Base-by-base conservation (phyloP, 75 land plant species). In the Picea glauca region DNA sequence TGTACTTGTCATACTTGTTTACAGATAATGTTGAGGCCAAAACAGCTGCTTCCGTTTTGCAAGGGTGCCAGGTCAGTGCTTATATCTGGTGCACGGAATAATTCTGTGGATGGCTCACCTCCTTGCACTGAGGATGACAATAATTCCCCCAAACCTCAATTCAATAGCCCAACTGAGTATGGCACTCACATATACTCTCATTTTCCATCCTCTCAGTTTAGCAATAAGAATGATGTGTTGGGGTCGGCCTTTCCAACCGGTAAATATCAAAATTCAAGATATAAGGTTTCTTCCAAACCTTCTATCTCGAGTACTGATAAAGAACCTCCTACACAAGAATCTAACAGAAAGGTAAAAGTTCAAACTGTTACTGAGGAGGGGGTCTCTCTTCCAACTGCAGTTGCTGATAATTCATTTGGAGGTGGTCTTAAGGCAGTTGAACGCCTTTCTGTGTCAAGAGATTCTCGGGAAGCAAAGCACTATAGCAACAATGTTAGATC, bases 41-140 rank as follows among this genome's bases (percentile, higher is more conserved):
- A 94, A 76, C 96, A 94, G 74, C 76, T 96, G 65, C 78, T 88
- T 50, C 85, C 85, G 12, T 81, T 96, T 76, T 90, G 89, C 81
- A 90, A 88, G 67, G 83, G 87, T 83, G 93, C 98, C 18, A 93
- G 95, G 68, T 78, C 91, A 57, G 87, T 96, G 81, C 73, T 94
- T 30, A 72, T 92, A 59, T 87, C 83, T 81, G 93, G 94, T 66
- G 78, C 93, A 31, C 64, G 91, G 58, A 83, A 84, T 63, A 81
- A 81, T 46, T 77, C 84, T 58, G 75, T 84, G 21, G 90, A 88
- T 86, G 85, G 82, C 31, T 70, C 89, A 62, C 81, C 84, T 61
- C 60, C 86, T 67, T 84, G 81, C 72, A 58, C 93, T 26, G 93
- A 91, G 33, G 90, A 90, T 75, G 88, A 84, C 12, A 80, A 63